phyloP scores from a whole-genome alignment of 2,329 filamentous ascomycete species.

The Dryadomyces quercus-mongolicae region DNA sequence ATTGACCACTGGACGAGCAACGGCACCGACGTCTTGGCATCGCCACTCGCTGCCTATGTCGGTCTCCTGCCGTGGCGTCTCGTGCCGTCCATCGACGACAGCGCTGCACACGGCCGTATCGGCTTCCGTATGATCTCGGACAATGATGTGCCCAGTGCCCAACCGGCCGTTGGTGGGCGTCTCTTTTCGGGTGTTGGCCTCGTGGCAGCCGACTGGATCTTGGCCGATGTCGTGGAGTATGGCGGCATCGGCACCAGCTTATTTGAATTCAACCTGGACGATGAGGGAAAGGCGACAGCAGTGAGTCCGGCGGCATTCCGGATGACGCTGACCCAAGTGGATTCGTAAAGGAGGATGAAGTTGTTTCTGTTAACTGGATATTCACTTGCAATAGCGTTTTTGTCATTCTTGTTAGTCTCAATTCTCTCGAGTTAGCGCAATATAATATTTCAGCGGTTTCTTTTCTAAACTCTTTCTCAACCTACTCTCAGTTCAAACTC shows the following conservation, averaged over 20 bases:
- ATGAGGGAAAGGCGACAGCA: neutral
- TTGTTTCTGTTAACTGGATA: too few species aligned
- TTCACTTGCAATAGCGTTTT: too few species aligned
- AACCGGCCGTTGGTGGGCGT: neutral
- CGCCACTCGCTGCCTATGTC: conserved; percentile 6
- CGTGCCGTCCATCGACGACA: conserved; percentile 20
- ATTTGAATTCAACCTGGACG: neutral
- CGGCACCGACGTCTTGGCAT: conserved; percentile 24
- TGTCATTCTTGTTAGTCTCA: too few species aligned
- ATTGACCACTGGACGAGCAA: conserved; percentile 27
- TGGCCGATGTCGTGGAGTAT: neutral
- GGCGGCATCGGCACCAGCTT: neutral
- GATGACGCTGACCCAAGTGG: neutral
- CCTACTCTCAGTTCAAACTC: too few species aligned
- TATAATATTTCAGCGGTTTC: too few species aligned
- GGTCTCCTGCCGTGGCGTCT: conserved; percentile 5
- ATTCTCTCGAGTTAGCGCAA: too few species aligned
- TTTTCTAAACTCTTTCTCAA: too few species aligned
- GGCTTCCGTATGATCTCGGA: conserved; percentile 21
- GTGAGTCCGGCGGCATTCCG: neutral
- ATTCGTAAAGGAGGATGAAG: neutral
- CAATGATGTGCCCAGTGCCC: conserved; percentile 15
- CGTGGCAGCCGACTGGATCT: conserved; percentile 22
- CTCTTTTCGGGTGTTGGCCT: conserved; percentile 4
- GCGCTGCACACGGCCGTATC: conserved; percentile 23